A percentile compares a stretch with the other conserved stretches of the same genome.
Conservation (phyloP, 305 asterid species). For the Rubia peregrina region DNA sequence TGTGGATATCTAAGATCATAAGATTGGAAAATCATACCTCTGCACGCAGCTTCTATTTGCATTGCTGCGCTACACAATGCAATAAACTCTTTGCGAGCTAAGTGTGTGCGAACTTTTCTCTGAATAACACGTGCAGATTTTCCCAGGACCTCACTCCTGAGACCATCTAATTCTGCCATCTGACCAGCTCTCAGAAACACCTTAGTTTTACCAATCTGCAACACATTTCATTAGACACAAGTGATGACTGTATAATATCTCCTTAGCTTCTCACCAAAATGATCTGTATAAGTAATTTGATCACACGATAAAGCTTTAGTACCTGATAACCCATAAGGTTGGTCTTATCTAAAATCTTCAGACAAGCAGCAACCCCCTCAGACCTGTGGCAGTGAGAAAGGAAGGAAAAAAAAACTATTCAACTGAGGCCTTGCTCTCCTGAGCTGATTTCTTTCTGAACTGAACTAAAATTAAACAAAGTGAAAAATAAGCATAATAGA, state of each 20-base stretch:
- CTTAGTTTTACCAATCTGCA: constrained; percentile 87
- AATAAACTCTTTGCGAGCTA: constrained; percentile 44
- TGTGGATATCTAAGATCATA: background rate
- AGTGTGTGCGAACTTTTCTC: constrained; percentile 48
- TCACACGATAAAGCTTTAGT: constrained; percentile 1
- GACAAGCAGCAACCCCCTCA: constrained; percentile 54
- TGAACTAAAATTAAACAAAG: too few relatives aligned
- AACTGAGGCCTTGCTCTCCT: background rate
- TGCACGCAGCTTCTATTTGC: constrained; percentile 59
- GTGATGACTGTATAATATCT: background rate
- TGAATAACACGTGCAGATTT: constrained; percentile 63
- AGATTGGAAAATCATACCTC: constrained; percentile 44
- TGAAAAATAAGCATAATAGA: too few relatives aligned
- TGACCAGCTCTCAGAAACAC: constrained; percentile 95
- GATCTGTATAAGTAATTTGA: background rate
- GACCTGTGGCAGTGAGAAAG: constrained; percentile 24
- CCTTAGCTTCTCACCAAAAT: background rate
- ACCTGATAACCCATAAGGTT: constrained; percentile 83
- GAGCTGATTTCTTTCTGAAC: too few relatives aligned
- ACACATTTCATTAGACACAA: constrained; percentile 12
- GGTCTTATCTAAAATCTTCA: constrained; percentile 51
- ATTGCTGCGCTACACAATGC: constrained; percentile 42
- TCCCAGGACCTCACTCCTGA: constrained; percentile 62
- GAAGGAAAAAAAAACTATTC: background rate
- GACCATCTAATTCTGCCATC: constrained; percentile 81